phyloP scores from a whole-genome alignment of 768 basidiomycete genomes.

The Phylloporus rhodoxanthus region DNA sequence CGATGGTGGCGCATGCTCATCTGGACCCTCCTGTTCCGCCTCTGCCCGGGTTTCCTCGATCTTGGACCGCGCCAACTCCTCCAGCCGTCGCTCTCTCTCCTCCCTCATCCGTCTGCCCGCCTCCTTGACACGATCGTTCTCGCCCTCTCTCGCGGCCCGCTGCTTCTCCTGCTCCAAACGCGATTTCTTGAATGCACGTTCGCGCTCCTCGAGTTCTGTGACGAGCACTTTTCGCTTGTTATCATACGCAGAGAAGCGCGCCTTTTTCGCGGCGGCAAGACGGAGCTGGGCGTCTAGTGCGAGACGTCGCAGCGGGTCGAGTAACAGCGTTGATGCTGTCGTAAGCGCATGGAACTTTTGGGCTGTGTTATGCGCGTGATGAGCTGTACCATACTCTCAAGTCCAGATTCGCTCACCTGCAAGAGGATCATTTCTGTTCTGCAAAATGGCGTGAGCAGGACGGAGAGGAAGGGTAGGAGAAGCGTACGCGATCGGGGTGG shows the following conservation, averaged over 20 bases:
- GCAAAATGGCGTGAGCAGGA: conserved; percentile 11
- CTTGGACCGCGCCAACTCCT: conserved; percentile 37
- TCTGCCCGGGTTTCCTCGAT: conserved; percentile 21
- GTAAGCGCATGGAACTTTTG: conserved; percentile 83
- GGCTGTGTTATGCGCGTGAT: conserved; percentile 33
- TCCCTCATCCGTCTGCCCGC: conserved; percentile 65
- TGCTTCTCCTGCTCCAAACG: conserved; percentile 57
- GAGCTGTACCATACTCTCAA: neutral
- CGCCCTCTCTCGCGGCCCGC: conserved; percentile 46
- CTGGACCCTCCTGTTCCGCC: conserved; percentile 29
- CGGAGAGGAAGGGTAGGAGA: conserved; percentile 8
- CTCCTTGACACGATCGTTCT: conserved; percentile 70
- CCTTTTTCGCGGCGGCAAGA: conserved; percentile 58
- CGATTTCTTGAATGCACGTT: conserved; percentile 70
- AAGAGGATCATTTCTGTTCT: conserved; percentile 78
- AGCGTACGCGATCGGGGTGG: conserved; percentile 72
- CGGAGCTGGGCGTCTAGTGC: conserved; percentile 79
- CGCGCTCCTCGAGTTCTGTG: conserved; percentile 74
- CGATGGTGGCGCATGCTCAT: conserved; percentile 50
- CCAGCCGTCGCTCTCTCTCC: conserved; percentile 53
- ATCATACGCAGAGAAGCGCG: conserved; percentile 66
- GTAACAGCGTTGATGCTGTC: conserved; percentile 71
- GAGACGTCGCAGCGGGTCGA: conserved; percentile 72
- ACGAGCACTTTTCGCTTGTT: conserved; percentile 68
- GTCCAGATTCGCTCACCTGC: conserved; percentile 43